Percentiles rank a stretch among this genome's conserved stretches.
These are phyloP conservation scores for Nasturtium officinale DNA, from an alignment of 345 rosid species.

Conservation along the genomic window DNA sequence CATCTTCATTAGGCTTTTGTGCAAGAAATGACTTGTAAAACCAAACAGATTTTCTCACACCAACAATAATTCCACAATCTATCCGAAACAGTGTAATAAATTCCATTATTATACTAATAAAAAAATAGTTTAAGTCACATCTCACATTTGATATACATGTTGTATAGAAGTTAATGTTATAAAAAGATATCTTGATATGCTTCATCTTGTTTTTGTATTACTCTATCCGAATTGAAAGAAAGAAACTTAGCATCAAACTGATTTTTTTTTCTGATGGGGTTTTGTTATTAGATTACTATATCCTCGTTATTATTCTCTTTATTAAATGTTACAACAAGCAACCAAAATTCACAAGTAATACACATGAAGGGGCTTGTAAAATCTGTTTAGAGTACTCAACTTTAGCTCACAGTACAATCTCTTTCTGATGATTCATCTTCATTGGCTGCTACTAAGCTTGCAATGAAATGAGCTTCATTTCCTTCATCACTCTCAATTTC, in stretches of 20 bases:
- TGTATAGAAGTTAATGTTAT: no score
- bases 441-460: slow-evolving; percentile 14
- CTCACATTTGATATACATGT: no score
- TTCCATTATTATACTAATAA: no score
- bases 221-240: not conserved
- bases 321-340: slow-evolving; percentile 22
- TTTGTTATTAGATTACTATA: not conserved
- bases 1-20: no score
- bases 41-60: no score
- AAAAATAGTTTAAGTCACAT: no score
- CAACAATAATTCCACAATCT: no score
- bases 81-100: no score
- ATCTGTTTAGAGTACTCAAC: not conserved
- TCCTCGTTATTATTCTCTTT: slow-evolving; percentile 23
- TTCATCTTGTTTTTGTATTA: not conserved
- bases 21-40: no score
- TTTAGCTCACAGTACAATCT: slow-evolving; percentile 43
- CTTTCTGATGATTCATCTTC: slow-evolving; percentile 33
- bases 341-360: slow-evolving; percentile 12
- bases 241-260: not conserved
- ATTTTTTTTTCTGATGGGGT: not conserved
- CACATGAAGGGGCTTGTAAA: not conserved
- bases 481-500: slow-evolving; percentile 52
- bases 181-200: no score
- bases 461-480: slow-evolving; percentile 40